Conservation (phyloP, 2,329 filamentous ascomycete species). For the Cordyceps javanica region DNA sequence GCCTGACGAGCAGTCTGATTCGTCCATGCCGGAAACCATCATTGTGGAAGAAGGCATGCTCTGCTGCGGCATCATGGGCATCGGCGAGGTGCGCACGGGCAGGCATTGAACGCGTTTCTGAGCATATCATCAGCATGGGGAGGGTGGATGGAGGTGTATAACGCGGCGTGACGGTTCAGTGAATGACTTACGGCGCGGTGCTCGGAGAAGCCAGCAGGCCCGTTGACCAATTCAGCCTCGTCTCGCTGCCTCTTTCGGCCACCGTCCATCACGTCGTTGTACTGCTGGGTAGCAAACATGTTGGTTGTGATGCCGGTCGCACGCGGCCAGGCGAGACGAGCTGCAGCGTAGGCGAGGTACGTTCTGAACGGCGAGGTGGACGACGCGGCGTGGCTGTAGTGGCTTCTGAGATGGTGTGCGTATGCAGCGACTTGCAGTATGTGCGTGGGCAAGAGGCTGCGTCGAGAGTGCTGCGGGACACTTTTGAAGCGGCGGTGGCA, state of each 20-base stretch:
- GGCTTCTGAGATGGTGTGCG: background rate
- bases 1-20: constrained; percentile 27
- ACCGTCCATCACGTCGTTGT: constrained; percentile 28
- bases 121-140: background rate
- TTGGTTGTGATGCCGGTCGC: constrained; percentile 11
- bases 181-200: constrained; percentile 46
- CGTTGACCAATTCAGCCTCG: constrained; percentile 37
- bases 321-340: background rate
- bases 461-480: background rate
- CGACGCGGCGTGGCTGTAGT: background rate
- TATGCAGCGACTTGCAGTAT: background rate
- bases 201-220: constrained; percentile 39
- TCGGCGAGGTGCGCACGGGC: constrained; percentile 42
- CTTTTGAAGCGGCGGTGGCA: background rate
- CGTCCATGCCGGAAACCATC: constrained; percentile 34
- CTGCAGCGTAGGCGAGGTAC: background rate
- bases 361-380: background rate
- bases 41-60: constrained; percentile 27
- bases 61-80: constrained; percentile 25
- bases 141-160: background rate
- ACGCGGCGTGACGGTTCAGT: background rate
- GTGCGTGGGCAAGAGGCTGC: background rate
- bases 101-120: constrained; percentile 52
- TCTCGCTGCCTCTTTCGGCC: constrained; percentile 41
- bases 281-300: constrained; percentile 33